Evolutionary conservation across 805 yeast genomes (phyloP).

Genomic region (Candida qinlingensis): DNA sequence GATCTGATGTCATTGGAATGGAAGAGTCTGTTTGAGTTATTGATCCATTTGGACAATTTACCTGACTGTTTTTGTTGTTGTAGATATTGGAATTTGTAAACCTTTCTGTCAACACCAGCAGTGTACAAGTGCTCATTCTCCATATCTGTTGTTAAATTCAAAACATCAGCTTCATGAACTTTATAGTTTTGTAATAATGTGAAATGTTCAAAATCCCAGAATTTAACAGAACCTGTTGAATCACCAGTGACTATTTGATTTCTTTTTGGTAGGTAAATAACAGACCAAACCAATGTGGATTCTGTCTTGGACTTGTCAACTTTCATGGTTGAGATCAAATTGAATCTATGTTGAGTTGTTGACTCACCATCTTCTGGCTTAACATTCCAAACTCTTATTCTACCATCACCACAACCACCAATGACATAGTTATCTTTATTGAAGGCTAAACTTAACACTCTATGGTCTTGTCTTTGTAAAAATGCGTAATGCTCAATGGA

Average conservation of each 20-base stretch:
- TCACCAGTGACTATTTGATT: slow-evolving; percentile 91
- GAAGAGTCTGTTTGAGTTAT: slow-evolving; percentile 65
- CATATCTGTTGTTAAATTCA: slow-evolving; percentile 60
- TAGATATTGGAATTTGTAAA: slow-evolving; percentile 51
- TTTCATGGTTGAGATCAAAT: slow-evolving; percentile 78
- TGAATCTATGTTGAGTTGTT: slow-evolving; percentile 38
- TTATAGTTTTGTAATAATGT: slow-evolving; percentile 77
- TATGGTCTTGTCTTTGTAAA: slow-evolving; percentile 76
- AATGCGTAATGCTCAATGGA: slow-evolving; percentile 68
- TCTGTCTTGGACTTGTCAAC: slow-evolving; percentile 86
- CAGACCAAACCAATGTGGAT: slow-evolving; percentile 89
- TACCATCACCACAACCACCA: slow-evolving; percentile 96
- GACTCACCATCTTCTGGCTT: slow-evolving; percentile 28
- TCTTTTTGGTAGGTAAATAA: slow-evolving; percentile 53
- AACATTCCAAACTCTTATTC: slow-evolving; percentile 75
- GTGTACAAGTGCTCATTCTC: slow-evolving; percentile 65
- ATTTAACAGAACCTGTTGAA: slow-evolving; percentile 87
- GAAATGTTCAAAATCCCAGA: slow-evolving; percentile 82
- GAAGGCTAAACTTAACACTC: slow-evolving; percentile 81
- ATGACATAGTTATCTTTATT: slow-evolving; percentile 55
- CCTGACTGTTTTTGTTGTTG: slow-evolving; percentile 36
- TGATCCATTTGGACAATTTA: slow-evolving; percentile 57
- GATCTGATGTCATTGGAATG: slow-evolving; percentile 86
- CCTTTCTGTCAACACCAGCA: slow-evolving; percentile 92
- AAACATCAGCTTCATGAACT: slow-evolving; percentile 87